A percentile compares a stretch with the other conserved stretches of the same genome.
phyloP scores from a whole-genome alignment of 169 alveolate genomes.

The Blepharisma undulans region DNA sequence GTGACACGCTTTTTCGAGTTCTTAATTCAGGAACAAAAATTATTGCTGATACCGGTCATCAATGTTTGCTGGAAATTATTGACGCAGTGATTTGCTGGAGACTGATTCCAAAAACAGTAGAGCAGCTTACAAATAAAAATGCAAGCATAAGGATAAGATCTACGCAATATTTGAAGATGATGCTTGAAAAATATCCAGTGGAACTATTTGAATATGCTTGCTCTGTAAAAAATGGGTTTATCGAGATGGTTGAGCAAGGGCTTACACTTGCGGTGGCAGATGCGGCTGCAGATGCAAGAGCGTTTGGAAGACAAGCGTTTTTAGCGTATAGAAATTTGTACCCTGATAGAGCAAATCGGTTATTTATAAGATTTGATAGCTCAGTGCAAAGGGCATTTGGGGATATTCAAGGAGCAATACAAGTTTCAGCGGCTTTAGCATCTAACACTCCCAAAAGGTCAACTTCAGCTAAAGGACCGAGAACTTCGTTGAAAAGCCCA shows the following conservation, averaged over 20 bases:
- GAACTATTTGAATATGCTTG: conserved; percentile 17
- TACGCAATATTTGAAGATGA: background rate
- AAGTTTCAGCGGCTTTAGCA: background rate
- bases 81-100: background rate
- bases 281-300: conserved; percentile 38
- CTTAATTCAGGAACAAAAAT: conserved; percentile 39
- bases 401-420: background rate
- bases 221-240: background rate
- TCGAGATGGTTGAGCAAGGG: conserved; percentile 11
- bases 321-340: background rate
- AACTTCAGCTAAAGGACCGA: background rate
- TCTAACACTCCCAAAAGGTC: background rate
- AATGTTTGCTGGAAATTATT: conserved; percentile 1
- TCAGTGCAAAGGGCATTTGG: conserved; percentile 32
- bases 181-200: conserved; percentile 39
- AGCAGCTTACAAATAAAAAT: conserved; percentile 27
- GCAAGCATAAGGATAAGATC: conserved; percentile 32
- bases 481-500: background rate
- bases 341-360: conserved; percentile 1
- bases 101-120: conserved; percentile 29
- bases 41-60: conserved; percentile 26
- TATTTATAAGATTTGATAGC: background rate
- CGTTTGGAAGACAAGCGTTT: conserved; percentile 34
- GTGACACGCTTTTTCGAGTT: conserved; percentile 16
- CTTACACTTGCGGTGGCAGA: background rate